Base-by-base conservation (phyloP, 495 filamentous ascomycete genomes). In the Aspergillus campestris region DNA sequence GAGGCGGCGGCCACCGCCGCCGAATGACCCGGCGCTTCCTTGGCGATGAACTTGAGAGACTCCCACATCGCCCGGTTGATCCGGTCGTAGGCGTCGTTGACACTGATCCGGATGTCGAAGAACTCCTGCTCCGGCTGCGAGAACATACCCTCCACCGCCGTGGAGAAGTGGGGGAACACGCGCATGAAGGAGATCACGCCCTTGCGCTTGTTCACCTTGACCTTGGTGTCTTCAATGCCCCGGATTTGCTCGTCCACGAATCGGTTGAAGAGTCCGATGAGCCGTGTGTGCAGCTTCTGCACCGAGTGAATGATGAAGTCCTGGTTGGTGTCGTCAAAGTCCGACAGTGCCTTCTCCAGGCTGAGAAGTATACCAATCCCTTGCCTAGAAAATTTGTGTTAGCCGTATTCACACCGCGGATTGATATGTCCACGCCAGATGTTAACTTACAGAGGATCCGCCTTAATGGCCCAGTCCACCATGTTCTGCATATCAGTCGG, bases 1-100 rank as follows among this genome's bases (percentile, higher is more conserved):
- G 65, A 78, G 48, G 77, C 74, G 37, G 80, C 75, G n/a, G 67
- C 59, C 32, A 63, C 59, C 11, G 57, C 82, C 5, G 64, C 52
- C 5, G 58, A 56, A 50, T 71, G 70, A 4, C 80, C 75, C 0
- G 91, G 91, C 38, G 83, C 87, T 61, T 95, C 90, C 65, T 92
- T 89, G 41, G 91, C 91, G 57, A 97, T 97, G 53, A 94, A 88
- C 55, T 91, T 92, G 37, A 97, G 76, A 11, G 83, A 88, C 63
- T 97, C 91, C 67, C 95, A 97, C 89, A 97, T 97, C 13, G 89
- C 83, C 54, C 86, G 90, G 61, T 94, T 89, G 56, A 96, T 86
- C 48, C 82, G 84, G 46, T 80, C 73, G 61, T 97, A 97, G 29
- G 90, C 87, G 39, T 86, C 78, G 56, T 97, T 89, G 49, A 95